phyloP scores from a whole-genome alignment of 2,329 filamentous ascomycete species.

The Albifimbria verrucaria region DNA sequence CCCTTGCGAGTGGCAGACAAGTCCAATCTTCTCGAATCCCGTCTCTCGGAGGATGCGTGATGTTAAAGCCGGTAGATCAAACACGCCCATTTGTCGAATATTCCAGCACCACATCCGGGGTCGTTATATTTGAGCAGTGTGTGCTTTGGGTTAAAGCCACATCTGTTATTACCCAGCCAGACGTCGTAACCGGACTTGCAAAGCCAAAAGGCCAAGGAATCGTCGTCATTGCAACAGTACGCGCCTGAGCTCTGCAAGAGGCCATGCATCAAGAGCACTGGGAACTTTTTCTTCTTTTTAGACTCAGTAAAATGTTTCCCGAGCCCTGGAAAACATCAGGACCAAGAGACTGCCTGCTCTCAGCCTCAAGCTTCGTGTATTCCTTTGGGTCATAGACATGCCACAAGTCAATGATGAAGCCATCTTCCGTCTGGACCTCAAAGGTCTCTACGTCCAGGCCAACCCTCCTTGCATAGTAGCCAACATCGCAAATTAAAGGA shows the following conservation, averaged over 20 bases:
- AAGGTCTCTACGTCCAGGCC: slow-evolving; percentile 83
- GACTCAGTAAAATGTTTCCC: slow-evolving; percentile 32
- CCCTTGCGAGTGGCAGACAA: slow-evolving; percentile 87
- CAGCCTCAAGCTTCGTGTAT: slow-evolving; percentile 50
- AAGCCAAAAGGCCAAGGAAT: slow-evolving; percentile 86
- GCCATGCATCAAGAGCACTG: slow-evolving; percentile 83
- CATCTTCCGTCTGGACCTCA: slow-evolving; percentile 87
- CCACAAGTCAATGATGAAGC: slow-evolving; percentile 85
- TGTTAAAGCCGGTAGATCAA: slow-evolving; percentile 79
- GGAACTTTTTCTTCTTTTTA: slow-evolving; percentile 60
- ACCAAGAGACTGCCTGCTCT: slow-evolving; percentile 48
- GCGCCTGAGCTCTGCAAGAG: slow-evolving; percentile 84
- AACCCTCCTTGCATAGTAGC: slow-evolving; percentile 83
- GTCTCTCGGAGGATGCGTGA: slow-evolving; percentile 80
- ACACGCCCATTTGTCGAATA: slow-evolving; percentile 87
- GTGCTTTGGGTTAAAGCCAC: slow-evolving; percentile 79
- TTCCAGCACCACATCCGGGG: slow-evolving; percentile 96
- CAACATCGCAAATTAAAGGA: slow-evolving; percentile 71
- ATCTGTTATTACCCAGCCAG: slow-evolving; percentile 92
- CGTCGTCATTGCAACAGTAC: slow-evolving; percentile 86
- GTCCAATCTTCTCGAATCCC: slow-evolving; percentile 75
- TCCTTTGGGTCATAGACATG: slow-evolving; percentile 84
- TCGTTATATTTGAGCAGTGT: slow-evolving; percentile 67
- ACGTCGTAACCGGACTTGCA: slow-evolving; percentile 92
- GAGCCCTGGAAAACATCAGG: slow-evolving; percentile 58